Evolutionary conservation across 306 rosid species (phyloP).

Genomic region (Acacia confusa): DNA sequence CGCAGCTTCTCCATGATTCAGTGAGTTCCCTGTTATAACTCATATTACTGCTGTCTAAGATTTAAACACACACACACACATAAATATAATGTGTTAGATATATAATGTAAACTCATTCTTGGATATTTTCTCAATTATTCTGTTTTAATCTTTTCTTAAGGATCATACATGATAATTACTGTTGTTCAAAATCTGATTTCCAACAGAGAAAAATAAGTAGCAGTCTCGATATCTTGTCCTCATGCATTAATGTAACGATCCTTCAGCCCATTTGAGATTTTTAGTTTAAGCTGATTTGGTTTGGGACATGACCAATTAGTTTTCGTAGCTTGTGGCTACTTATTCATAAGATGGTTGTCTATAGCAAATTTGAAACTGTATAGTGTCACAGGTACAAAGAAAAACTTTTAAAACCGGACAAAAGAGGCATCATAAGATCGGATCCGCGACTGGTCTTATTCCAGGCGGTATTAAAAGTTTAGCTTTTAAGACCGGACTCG

Average conservation of each 20-base stretch:
- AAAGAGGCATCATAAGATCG: too few relatives aligned
- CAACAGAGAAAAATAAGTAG: neutral
- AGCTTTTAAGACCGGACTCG: too few relatives aligned
- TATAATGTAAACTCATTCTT: neutral
- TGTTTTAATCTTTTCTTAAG: neutral
- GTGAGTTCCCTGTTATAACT: conserved; percentile 41
- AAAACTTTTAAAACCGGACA: too few relatives aligned
- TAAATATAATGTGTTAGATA: neutral
- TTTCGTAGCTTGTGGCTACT: neutral
- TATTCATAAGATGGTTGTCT: neutral
- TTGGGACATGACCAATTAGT: neutral
- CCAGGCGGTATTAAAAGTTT: too few relatives aligned
- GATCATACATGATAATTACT: neutral
- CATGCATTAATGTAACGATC: too few relatives aligned
- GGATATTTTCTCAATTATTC: neutral
- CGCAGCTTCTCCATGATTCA: conserved; percentile 11
- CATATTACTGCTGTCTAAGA: neutral
- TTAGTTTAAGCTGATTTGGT: neutral
- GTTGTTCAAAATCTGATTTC: neutral
- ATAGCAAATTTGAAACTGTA: neutral
- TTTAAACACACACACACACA: neutral
- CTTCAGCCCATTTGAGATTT: neutral
- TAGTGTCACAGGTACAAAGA: too few relatives aligned
- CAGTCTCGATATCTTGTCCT: neutral
- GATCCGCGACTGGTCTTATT: too few relatives aligned